Evolutionary conservation across 192 early-diverging fungal genomes (phyloP).

Genomic region (Piromyces finnis): DNA sequence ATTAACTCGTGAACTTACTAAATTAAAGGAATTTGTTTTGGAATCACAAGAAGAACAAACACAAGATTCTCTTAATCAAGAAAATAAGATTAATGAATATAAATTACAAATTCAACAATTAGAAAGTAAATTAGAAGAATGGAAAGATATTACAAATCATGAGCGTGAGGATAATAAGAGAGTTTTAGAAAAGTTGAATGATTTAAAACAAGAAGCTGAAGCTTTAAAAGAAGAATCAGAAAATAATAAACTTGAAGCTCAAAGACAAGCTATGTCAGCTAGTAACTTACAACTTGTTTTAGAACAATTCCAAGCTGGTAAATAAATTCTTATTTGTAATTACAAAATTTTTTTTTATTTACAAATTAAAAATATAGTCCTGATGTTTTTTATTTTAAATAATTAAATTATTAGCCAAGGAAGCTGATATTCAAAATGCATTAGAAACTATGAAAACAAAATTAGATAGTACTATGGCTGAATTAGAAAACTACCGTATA

Average conservation of each 20-base stretch:
- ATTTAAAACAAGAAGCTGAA: constrained; percentile 31
- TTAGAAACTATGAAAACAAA: constrained; percentile 24
- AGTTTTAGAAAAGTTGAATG: constrained; percentile 20
- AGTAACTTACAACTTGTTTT: constrained; percentile 72
- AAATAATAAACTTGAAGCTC: constrained; percentile 19
- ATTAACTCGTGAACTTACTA: not conserved
- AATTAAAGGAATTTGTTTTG: not conserved
- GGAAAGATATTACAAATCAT: constrained; percentile 29
- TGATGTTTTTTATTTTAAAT: no score
- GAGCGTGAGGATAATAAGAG: constrained; percentile 1
- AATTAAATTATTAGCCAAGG: constrained; percentile 9
- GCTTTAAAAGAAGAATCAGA: constrained; percentile 22
- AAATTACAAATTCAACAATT: constrained; percentile 29
- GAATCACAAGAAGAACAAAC: constrained; percentile 3
- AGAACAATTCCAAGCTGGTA: constrained; percentile 69
- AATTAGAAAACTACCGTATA: constrained; percentile 29
- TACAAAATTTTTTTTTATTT: no score
- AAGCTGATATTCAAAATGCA: constrained; percentile 39
- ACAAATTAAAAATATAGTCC: no score
- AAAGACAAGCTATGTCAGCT: constrained; percentile 35
- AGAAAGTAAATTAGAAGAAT: constrained; percentile 42
- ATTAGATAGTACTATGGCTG: constrained; percentile 8
- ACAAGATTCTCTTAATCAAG: constrained; percentile 32
- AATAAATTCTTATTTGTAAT: constrained; percentile 1
- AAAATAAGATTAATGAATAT: constrained; percentile 27